Evolutionary conservation across 495 filamentous ascomycete genomes (phyloP), one percentile per base, ranked within the genome.

Genomic region (Margaritispora aquatica): DNA sequence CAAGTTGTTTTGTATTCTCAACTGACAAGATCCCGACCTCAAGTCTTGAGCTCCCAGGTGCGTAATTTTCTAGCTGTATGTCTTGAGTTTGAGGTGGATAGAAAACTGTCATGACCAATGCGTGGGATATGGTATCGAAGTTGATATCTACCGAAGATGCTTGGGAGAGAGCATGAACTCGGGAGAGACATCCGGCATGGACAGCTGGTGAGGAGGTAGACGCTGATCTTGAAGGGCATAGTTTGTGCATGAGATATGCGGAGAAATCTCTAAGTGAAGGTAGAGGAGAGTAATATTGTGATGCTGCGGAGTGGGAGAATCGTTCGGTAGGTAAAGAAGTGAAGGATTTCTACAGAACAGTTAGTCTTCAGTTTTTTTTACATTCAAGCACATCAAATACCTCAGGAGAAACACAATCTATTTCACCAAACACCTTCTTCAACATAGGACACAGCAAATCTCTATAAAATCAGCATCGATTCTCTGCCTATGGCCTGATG

Each of bases 1-100:
- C 86, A 48, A 78, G 72, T 24, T 74, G 74, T 10, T 73, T 72
- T 22, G 86, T 79, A 31, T 73, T 75, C 64, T 94, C 88, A 8
- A 77, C 72, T 7, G 79, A 81, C 47, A 98, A 71, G n/a, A 97
- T 78, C 17, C 94, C 94, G 24, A 97, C 78, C 69, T 98, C 94
- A 9, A 90, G 78, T 36, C 77, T 47, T 53, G 58, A 61, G 27
- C 31, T 44, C 2, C 73, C 2, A 63, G 66, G 26, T 56, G 53
- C 11, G 73, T 74, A 41, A 34, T 69, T 68, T 19, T 31, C 36
- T 34, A 66, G 22, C 24, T 58, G 24, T 2, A 64, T 10, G 15
- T 59, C 26, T 47, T 58, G 64, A 9, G 26, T 46, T 27, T 51
- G 59, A 1, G 59, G 51, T 15, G 61, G 59, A 36, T 34, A 69